Evolutionary conservation across 805 yeast genomes (phyloP), one percentile per base, ranked within the genome.

Genomic region (Candida odintsovae): DNA sequence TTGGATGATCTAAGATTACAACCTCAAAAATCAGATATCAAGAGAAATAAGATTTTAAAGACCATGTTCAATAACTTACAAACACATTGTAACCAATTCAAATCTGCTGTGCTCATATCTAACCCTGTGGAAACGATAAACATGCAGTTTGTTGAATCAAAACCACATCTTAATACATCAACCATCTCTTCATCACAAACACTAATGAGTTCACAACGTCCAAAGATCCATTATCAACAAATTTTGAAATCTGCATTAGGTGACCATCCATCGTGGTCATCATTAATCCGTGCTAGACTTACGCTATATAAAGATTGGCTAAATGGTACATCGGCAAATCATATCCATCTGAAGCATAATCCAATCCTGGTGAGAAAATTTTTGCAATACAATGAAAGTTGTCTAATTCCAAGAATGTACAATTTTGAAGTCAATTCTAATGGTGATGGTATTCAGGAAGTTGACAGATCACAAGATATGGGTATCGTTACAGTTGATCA

Each of bases 291-390:
- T 19, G 56, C 59, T 18, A 38, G 62, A 31, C 25, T 59, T 6
- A 37, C 52, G 44, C 38, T 58, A 5, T 59, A 58, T 38, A 57
- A 46, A 38, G 64, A 59, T 38, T 58, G 58, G 59, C 22, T 36
- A 16, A 11, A 18, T 12, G 11, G 8, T 8, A 36, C 41, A 10
- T 42, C 52, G 2, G 57, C 50, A 0, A 50, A 43, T 2, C 58
- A 47, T 43, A 55, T 50, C 3, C 51, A 54, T 19, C 36, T 59
- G 13, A 50, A 46, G 28, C 57, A 58, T 37, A 55, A 50, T 38
- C 45, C 49, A 5, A 43, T 47, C 4, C 36, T 33, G 4, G 40
- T 55, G 51, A 50, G 47, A 36, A 46, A 44, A 22, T n/a, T 48
- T 21, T 36, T 49, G 6, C 47, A 46, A 16, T 35, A 47, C 4